Evolutionary conservation across 139 green algal species (phyloP).

Genomic region (Pleodorina starrii): DNA sequence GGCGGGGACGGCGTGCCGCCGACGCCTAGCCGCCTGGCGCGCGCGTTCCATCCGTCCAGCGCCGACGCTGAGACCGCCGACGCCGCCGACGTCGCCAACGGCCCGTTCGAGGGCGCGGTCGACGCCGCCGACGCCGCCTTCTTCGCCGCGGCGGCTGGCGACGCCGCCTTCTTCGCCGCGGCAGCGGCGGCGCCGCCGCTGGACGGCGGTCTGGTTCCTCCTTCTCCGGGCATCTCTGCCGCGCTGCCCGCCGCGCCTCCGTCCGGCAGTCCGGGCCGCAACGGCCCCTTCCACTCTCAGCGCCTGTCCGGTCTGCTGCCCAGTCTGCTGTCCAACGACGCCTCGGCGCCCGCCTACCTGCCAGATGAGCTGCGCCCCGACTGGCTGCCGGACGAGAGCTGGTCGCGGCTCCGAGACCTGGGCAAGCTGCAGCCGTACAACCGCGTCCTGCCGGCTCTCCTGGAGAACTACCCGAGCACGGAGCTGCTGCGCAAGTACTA

Average conservation of each 20-base stretch:
- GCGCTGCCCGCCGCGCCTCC: too few relatives aligned
- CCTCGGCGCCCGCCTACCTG: slow-evolving; percentile 48
- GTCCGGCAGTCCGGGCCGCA: background rate
- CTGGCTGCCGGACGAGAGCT: slow-evolving; percentile 56
- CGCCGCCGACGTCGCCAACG: background rate
- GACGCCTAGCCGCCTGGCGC: background rate
- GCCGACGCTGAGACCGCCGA: background rate
- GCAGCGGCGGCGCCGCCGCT: background rate
- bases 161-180: background rate
- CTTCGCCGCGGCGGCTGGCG: background rate
- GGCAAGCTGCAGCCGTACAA: slow-evolving; percentile 66
- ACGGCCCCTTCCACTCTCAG: background rate
- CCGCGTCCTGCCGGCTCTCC: slow-evolving; percentile 53
- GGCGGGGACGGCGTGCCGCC: background rate
- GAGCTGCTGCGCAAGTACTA: slow-evolving; percentile 43
- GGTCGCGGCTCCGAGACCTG: slow-evolving; percentile 59
- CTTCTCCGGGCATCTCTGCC: too few relatives aligned
- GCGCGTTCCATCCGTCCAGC: background rate
- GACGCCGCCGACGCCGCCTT: background rate
- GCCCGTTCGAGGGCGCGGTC: background rate
- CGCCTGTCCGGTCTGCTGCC: slow-evolving; percentile 37
- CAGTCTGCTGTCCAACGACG: slow-evolving; percentile 8
- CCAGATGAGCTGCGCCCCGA: slow-evolving; percentile 40
- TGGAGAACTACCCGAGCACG: background rate
- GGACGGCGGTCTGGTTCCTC: too few relatives aligned